Percentiles rank a stretch among this genome's conserved stretches.
Evolutionary conservation across 2,329 filamentous ascomycete genomes (phyloP).

Genomic region (Bipolaris sorokiniana): DNA sequence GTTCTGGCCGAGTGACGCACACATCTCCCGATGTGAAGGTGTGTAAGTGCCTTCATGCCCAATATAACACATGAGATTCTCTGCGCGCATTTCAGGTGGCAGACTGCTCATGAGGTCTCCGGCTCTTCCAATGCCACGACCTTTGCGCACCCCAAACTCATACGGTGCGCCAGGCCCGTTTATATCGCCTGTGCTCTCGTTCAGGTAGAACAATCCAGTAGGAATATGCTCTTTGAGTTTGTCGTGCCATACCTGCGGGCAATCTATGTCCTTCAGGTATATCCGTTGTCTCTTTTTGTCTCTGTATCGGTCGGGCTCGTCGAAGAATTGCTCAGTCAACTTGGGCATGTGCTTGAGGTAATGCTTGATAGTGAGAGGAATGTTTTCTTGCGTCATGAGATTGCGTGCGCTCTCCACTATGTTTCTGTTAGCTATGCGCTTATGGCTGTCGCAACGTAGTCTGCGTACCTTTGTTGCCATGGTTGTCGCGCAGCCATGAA

Average conservation of each 20-base stretch:
- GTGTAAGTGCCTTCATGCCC: conserved; percentile 98
- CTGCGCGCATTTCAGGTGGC: conserved; percentile 82
- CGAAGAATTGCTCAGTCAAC: conserved; percentile 78
- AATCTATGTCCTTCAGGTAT: conserved; percentile 97
- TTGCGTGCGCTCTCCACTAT: conserved; percentile 85
- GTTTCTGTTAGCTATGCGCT: conserved; percentile 23
- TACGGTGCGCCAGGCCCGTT: conserved; percentile 62
- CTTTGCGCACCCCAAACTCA: conserved; percentile 56
- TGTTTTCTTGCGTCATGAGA: conserved; percentile 71
- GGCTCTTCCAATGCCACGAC: conserved; percentile 69
- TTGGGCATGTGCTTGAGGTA: conserved; percentile 88
- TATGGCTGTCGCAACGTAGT: conserved; percentile 24
- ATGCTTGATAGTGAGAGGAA: conserved; percentile 86
- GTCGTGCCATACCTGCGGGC: conserved; percentile 83
- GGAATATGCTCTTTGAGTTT: conserved; percentile 80
- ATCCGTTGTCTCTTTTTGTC: conserved; percentile 83
- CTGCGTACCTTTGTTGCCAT: conserved; percentile 75
- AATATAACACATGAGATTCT: conserved; percentile 98
- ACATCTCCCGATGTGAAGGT: conserved; percentile 96
- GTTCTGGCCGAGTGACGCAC: conserved; percentile 92
- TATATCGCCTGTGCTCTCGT: conserved; percentile 71
- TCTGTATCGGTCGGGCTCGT: conserved; percentile 72
- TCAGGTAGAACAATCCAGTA: conserved; percentile 84
- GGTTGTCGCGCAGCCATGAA: conserved; percentile 78
- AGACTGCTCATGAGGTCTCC: conserved; percentile 96